Conservation (phyloP, 2,329 filamentous ascomycete species). For the Drechslerella stenobrocha region DNA sequence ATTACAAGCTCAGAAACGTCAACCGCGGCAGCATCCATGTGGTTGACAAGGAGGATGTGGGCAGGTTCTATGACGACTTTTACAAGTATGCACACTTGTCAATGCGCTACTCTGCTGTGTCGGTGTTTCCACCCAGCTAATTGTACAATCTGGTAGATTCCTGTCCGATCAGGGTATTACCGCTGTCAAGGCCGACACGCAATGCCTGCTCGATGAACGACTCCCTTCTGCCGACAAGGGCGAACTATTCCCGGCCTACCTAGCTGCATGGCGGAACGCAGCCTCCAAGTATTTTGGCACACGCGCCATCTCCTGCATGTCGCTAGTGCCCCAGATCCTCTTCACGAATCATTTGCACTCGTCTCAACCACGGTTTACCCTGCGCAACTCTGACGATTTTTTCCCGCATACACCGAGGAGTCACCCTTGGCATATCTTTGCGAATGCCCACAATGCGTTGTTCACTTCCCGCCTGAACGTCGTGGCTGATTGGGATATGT, state of each 20-base stretch:
- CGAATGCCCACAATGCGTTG: conserved; percentile 85
- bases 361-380: conserved; percentile 25
- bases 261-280: conserved; percentile 82
- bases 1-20: conserved; percentile 73
- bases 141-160: conserved; percentile 59
- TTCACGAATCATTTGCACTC: conserved; percentile 59
- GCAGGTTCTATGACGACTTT: conserved; percentile 83
- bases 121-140: conserved; percentile 1
- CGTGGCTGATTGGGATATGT: conserved; percentile 75
- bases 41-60: conserved; percentile 69
- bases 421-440: conserved; percentile 94
- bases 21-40: conserved; percentile 62
- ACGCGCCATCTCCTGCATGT: conserved; percentile 91
- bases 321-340: conserved; percentile 79
- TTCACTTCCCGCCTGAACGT: conserved; percentile 83
- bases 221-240: conserved; percentile 68
- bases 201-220: conserved; percentile 81
- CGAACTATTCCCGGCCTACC: conserved; percentile 72
- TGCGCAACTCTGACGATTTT: conserved; percentile 81
- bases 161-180: conserved; percentile 74
- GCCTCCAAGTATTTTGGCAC: conserved; percentile 76
- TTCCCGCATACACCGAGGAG: conserved; percentile 79
- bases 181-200: conserved; percentile 88
- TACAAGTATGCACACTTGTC: conserved; percentile 61
- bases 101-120: background rate